These are phyloP conservation scores for Thalassiosira livingstoniorum DNA, from an alignment of 352 stramenopile species.

Conservation along the genomic window DNA sequence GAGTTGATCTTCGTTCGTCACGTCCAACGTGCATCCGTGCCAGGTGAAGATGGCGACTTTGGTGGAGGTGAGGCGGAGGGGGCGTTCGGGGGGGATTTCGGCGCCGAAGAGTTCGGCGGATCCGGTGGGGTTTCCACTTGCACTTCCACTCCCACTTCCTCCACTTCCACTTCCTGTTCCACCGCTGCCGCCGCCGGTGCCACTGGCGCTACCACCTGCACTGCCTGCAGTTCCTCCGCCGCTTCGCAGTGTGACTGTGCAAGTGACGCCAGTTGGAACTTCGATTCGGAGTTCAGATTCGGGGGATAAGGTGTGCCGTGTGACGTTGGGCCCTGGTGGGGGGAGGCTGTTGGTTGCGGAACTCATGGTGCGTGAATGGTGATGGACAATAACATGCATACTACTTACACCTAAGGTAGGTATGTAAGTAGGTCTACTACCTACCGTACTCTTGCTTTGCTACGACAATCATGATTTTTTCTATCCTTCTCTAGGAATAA, in stretches of 20 bases:
- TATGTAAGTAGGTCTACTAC: too few species aligned
- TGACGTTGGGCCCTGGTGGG: conserved; percentile 37
- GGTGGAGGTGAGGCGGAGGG: conserved; percentile 59
- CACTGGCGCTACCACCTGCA: conserved; percentile 29
- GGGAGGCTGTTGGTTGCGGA: conserved; percentile 28
- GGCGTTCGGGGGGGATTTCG: conserved; percentile 73
- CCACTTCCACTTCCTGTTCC: background rate
- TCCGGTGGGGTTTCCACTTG: conserved; percentile 18
- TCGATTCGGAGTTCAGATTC: conserved; percentile 83
- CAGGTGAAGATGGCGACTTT: conserved; percentile 85
- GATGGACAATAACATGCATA: too few species aligned
- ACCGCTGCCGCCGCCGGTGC: background rate
- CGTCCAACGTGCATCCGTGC: conserved; percentile 83
- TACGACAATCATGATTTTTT: too few species aligned
- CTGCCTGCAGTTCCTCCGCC: background rate
- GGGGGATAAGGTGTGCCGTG: conserved; percentile 64
- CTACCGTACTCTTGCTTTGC: too few species aligned
- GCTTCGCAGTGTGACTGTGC: conserved; percentile 53
- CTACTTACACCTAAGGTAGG: too few species aligned
- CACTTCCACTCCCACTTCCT: background rate
- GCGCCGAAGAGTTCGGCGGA: conserved; percentile 80
- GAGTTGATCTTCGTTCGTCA: conserved; percentile 60
- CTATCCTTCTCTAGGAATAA: too few species aligned
- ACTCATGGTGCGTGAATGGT: conserved; percentile 47
- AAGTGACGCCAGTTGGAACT: conserved; percentile 64